Conservation (phyloP, 306 rosid genomes). For the Ormosia semicastrata region DNA sequence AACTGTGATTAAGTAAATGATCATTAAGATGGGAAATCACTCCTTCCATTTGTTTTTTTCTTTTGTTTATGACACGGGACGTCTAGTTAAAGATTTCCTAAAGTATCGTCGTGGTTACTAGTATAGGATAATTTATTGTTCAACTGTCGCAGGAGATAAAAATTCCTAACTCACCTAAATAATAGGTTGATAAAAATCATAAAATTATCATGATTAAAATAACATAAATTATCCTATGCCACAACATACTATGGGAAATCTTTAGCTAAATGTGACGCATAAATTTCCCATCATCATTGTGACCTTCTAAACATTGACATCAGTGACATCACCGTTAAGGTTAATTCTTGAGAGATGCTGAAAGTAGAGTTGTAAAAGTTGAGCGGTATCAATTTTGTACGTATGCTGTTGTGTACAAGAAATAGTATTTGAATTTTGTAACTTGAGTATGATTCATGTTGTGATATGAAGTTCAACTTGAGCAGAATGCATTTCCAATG, state of each 20-base stretch:
- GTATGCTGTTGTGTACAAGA: background rate
- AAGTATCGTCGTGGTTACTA: too few relatives aligned
- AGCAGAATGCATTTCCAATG: background rate
- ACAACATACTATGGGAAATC: too few relatives aligned
- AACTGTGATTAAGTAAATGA: background rate
- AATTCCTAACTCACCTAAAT: too few relatives aligned
- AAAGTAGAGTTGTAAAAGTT: background rate
- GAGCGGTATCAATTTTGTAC: background rate
- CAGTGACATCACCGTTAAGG: background rate
- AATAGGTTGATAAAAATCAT: too few relatives aligned
- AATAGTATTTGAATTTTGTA: background rate
- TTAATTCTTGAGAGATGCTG: background rate
- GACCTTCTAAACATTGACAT: background rate
- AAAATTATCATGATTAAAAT: too few relatives aligned
- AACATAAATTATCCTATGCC: too few relatives aligned
- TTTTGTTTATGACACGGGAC: background rate
- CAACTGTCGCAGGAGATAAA: too few relatives aligned
- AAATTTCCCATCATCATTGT: background rate
- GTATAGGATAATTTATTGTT: too few relatives aligned
- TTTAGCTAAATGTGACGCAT: too few relatives aligned
- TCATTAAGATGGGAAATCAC: background rate
- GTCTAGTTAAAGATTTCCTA: too few relatives aligned
- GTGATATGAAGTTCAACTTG: background rate
- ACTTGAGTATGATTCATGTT: background rate
- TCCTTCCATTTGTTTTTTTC: background rate